These are phyloP conservation scores for Phytopythium vexans DNA, from an alignment of 352 stramenopile species.

Conservation along the genomic window DNA sequence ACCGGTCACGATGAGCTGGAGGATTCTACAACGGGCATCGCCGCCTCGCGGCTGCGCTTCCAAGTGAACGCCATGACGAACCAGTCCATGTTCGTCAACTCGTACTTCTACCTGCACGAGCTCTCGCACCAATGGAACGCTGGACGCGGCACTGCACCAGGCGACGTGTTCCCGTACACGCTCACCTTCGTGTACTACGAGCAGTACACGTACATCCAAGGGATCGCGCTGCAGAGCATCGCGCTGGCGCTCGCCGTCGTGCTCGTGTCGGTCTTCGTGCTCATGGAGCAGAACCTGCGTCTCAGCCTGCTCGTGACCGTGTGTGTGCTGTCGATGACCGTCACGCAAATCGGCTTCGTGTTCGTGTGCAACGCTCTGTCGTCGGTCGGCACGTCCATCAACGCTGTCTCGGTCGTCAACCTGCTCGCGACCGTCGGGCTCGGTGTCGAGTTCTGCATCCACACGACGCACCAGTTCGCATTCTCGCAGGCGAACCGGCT, in stretches of 20 bases:
- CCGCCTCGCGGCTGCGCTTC: slow-evolving; percentile 81
- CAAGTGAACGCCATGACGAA: slow-evolving; percentile 84
- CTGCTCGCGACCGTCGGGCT: slow-evolving; percentile 84
- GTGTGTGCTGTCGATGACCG: slow-evolving; percentile 76
- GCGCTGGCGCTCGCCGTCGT: slow-evolving; percentile 78
- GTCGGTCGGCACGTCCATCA: slow-evolving; percentile 70
- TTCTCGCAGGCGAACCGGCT: slow-evolving; percentile 47
- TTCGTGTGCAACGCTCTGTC: slow-evolving; percentile 77
- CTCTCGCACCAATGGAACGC: slow-evolving; percentile 44
- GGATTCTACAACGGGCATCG: slow-evolving; percentile 31
- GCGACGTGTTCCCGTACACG: slow-evolving; percentile 74
- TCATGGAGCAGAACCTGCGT: slow-evolving; percentile 68
- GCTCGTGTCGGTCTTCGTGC: slow-evolving; percentile 70
- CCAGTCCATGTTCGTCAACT: slow-evolving; percentile 89
- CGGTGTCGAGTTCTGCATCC: slow-evolving; percentile 88
- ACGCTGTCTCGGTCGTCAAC: slow-evolving; percentile 90
- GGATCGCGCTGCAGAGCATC: slow-evolving; percentile 83
- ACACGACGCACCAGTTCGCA: slow-evolving; percentile 84
- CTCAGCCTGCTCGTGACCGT: slow-evolving; percentile 66
- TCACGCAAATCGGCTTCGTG: slow-evolving; percentile 76
- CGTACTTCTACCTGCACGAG: slow-evolving; percentile 84
- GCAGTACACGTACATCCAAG: slow-evolving; percentile 91
- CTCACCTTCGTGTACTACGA: slow-evolving; percentile 92
- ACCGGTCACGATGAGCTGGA: slow-evolving; percentile 7
- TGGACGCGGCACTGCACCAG: background rate